These are phyloP conservation scores for Solanum sitiens DNA, from an alignment of 257 asterid genomes.

Conservation along the genomic window DNA sequence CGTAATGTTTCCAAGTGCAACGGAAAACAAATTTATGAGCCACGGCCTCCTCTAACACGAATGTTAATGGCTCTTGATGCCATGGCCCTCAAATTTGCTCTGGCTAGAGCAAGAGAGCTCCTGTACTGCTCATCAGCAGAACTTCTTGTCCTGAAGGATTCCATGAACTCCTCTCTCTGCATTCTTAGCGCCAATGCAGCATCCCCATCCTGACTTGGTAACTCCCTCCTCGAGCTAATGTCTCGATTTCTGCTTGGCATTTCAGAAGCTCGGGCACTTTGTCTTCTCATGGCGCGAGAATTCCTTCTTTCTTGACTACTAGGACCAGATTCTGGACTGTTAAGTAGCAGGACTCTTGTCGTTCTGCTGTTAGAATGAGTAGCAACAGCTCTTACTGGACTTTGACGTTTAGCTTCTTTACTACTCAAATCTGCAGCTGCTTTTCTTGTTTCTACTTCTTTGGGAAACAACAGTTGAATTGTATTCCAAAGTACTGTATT, in stretches of 20 bases:
- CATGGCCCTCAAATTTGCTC: slow-evolving; percentile 89
- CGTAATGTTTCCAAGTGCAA: not conserved
- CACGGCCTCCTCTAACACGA: slow-evolving; percentile 16
- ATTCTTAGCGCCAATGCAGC: slow-evolving; percentile 85
- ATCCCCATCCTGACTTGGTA: slow-evolving; percentile 71
- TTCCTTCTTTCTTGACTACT: slow-evolving; percentile 18
- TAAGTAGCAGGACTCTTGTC: slow-evolving; percentile 21
- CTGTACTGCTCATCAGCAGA: slow-evolving; percentile 4
- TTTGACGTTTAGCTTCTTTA: slow-evolving; percentile 6
- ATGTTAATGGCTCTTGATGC: slow-evolving; percentile 53
- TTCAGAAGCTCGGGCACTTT: slow-evolving; percentile 14
- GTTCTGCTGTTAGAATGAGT: slow-evolving; percentile 6
- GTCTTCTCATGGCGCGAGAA: slow-evolving; percentile 14
- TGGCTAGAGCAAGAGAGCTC: slow-evolving; percentile 39
- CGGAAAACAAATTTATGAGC: not conserved
- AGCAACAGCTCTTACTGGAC: slow-evolving; percentile 12
- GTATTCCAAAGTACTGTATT: slow-evolving; percentile 98
- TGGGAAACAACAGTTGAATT: slow-evolving; percentile 79
- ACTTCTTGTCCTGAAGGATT: slow-evolving; percentile 16
- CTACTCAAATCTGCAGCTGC: slow-evolving; percentile 10
- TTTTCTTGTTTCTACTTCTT: slow-evolving; percentile 75
- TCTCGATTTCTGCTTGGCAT: slow-evolving; percentile 7
- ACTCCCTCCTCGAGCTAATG: slow-evolving; percentile 14
- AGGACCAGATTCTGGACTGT: slow-evolving; percentile 34
- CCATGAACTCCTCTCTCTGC: slow-evolving; percentile 92